phyloP scores from a whole-genome alignment of 108 stramenopile genomes.

The Cyclotella cryptica region DNA sequence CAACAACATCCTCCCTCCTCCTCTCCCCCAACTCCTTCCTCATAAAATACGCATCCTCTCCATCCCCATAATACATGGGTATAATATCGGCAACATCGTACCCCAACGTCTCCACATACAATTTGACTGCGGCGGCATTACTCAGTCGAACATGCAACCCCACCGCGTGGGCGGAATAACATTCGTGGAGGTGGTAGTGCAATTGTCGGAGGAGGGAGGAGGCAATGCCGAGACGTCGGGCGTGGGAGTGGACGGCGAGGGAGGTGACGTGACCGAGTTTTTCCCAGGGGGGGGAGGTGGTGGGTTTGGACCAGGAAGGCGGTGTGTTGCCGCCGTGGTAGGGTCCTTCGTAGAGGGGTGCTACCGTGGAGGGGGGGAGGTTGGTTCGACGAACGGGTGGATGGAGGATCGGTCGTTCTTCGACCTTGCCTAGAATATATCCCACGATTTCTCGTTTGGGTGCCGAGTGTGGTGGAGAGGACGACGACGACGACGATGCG shows the following conservation, averaged over 20 bases:
- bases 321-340: background rate
- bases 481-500: too few species aligned
- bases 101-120: constrained; percentile 73
- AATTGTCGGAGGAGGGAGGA: constrained; percentile 75
- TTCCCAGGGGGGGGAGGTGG: constrained; percentile 28
- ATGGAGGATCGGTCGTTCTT: constrained; percentile 49
- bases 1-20: too few species aligned
- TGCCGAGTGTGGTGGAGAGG: too few species aligned
- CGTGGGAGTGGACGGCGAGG: constrained; percentile 77
- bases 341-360: constrained; percentile 8
- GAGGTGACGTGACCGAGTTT: constrained; percentile 85
- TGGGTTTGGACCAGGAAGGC: background rate
- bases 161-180: constrained; percentile 60
- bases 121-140: constrained; percentile 72
- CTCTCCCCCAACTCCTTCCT: constrained; percentile 51
- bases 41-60: constrained; percentile 94
- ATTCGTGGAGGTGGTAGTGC: constrained; percentile 71
- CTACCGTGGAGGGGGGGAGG: constrained; percentile 30
- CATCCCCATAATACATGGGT: constrained; percentile 87
- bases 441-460: constrained; percentile 75
- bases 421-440: constrained; percentile 90
- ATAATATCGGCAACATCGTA: constrained; percentile 79
- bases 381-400: constrained; percentile 25
- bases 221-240: constrained; percentile 83
- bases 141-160: constrained; percentile 84